Evolutionary conservation across 371 early-diverging fungal species (phyloP).

Genomic region (Lichtheimia ornata): DNA sequence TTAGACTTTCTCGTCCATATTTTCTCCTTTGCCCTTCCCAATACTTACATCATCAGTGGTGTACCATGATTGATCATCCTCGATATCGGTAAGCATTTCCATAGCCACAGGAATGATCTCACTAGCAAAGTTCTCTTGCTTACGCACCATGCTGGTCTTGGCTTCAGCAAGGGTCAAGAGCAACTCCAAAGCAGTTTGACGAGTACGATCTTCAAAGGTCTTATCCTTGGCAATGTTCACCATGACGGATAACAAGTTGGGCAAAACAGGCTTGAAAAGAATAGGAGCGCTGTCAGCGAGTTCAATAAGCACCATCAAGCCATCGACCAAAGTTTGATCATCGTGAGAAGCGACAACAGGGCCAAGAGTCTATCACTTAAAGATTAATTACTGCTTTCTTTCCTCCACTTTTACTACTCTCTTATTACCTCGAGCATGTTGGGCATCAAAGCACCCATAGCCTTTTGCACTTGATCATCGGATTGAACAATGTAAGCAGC

Average conservation of each 20-base stretch:
- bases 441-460: slow-evolving; percentile 73
- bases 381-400: not conserved
- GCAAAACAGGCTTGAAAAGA: slow-evolving; percentile 76
- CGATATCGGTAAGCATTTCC: slow-evolving; percentile 92
- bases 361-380: slow-evolving; percentile 52
- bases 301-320: slow-evolving; percentile 82
- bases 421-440: slow-evolving; percentile 72
- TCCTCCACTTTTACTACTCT: not conserved
- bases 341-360: slow-evolving; percentile 64
- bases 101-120: slow-evolving; percentile 82
- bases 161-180: slow-evolving; percentile 87
- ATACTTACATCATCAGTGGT: slow-evolving; percentile 73
- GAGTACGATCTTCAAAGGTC: slow-evolving; percentile 71
- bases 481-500: slow-evolving; percentile 80
- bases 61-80: slow-evolving; percentile 91
- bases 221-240: slow-evolving; percentile 77
- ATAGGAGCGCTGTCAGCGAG: slow-evolving; percentile 83
- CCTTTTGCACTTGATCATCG: slow-evolving; percentile 56
- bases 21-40: not conserved
- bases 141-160: slow-evolving; percentile 84
- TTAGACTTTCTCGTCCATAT: not conserved
- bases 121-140: slow-evolving; percentile 73
- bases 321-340: slow-evolving; percentile 74
- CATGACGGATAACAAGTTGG: slow-evolving; percentile 73
- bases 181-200: slow-evolving; percentile 89